Base-by-base conservation (phyloP, 495 filamentous ascomycete species). In the Neurospora cerealis region DNA sequence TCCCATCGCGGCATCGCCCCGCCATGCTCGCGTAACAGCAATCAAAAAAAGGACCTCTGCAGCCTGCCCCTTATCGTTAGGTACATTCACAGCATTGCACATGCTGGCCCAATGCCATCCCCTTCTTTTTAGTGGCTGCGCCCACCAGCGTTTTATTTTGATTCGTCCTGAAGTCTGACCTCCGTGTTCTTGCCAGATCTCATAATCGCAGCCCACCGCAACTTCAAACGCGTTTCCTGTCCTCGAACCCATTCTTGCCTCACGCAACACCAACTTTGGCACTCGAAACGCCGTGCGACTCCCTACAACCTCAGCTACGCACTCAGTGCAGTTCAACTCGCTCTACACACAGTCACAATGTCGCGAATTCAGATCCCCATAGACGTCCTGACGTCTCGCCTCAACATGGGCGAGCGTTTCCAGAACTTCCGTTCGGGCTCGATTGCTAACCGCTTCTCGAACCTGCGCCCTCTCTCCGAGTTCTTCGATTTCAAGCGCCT, bases 401-500 rank as follows among this genome's bases (percentile, higher is more conserved):
- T 96, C 77, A 93, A 93, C 82, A 88, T 99, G 75, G 86, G 87
- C 76, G 86, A 88, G 71, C 82, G 84, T 75, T 93, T 97, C 85
- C 88, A 91, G 79, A 91, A 89, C 81, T 84, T 97, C 74, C 88
- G 93, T 81, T 89, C 89, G 69, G 90, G 93, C 71, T 92, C 93
- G 3, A 80, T 98, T 71, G 86, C 88, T 70, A 87, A 89, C 73
- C 91, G 96, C 75, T 99, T 98, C 81, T 90, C 94, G 82, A 98
- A 98, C 85, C 88, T 99, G 75, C 91, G 90, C 54, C 96, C 96
- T 39, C 80, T 99, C 77, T 91, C 91, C 75, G 96, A 99, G 82
- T 99, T 99, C 83, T 86, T 98, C 79, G 95, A 99, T 82, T 77
- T 98, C 82, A 99, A 97, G 88, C 92, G 95, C 39, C 76, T 99